A percentile compares a stretch with the other conserved stretches of the same genome.
Conservation (phyloP, 139 green algal species). For the Monoraphidium neglectum region DNA sequence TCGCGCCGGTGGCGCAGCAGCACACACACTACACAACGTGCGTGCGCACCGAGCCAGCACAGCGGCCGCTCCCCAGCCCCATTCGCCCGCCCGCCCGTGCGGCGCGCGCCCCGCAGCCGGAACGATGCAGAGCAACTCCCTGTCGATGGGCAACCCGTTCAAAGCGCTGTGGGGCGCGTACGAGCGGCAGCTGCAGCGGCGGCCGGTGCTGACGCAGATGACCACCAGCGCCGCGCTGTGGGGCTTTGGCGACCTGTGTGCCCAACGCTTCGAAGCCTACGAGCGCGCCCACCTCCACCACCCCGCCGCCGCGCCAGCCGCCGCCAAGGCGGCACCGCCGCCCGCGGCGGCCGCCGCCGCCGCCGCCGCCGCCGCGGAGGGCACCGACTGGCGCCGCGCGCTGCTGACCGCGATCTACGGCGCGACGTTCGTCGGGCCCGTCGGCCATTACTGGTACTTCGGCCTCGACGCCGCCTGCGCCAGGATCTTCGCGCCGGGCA, state of each 20-base stretch:
- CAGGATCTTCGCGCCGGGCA: background rate
- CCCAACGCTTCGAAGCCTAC: slow-evolving; percentile 32
- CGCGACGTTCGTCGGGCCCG: slow-evolving; percentile 38
- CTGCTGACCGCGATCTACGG: slow-evolving; percentile 45
- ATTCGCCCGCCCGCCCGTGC: too few relatives aligned
- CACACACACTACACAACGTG: too few relatives aligned
- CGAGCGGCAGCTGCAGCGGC: slow-evolving; percentile 35
- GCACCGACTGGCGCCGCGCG: slow-evolving; percentile 27
- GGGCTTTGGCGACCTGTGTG: slow-evolving; percentile 43
- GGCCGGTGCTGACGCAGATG: slow-evolving; percentile 40
- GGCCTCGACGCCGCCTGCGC: slow-evolving; percentile 28
- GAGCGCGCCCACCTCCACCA: slow-evolving; percentile 1
- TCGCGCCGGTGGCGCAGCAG: too few relatives aligned
- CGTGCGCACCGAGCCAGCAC: too few relatives aligned
- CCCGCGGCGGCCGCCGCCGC: background rate
- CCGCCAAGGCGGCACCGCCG: background rate
- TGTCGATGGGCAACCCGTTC: slow-evolving; percentile 19
- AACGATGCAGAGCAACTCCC: slow-evolving; percentile 8
- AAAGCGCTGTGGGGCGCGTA: slow-evolving; percentile 38
- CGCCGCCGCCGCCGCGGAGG: too few relatives aligned
- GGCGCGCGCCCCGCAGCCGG: too few relatives aligned
- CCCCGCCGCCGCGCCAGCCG: background rate
- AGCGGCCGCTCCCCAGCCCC: too few relatives aligned
- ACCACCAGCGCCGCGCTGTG: slow-evolving; percentile 37
- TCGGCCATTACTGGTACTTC: slow-evolving; percentile 49